These are phyloP conservation scores for Plasmopara muralis DNA, from an alignment of 352 stramenopile species.

Conservation along the genomic window DNA sequence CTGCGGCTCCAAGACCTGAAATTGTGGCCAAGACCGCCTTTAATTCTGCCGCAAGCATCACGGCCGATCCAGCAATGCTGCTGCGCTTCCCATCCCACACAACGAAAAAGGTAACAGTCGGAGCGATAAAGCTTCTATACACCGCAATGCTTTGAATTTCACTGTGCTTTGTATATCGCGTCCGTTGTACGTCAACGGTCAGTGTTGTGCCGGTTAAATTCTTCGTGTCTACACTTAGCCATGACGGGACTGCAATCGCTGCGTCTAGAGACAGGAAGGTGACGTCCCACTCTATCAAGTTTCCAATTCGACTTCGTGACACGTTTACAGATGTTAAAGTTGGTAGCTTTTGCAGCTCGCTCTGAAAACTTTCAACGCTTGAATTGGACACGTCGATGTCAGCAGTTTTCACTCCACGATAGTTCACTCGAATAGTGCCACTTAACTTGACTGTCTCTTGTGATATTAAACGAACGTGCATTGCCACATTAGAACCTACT, in stretches of 20 bases:
- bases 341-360: constrained; percentile 17
- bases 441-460: constrained; percentile 33
- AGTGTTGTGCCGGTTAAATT: constrained; percentile 18
- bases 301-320: constrained; percentile 2
- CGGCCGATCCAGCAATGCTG: constrained; percentile 14
- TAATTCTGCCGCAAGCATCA: constrained; percentile 30
- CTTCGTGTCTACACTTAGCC: constrained; percentile 13
- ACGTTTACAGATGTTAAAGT: constrained; percentile 22
- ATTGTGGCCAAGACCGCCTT: constrained; percentile 26
- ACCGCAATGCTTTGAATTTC: constrained; percentile 38
- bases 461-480: constrained; percentile 27
- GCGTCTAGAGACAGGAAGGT: constrained; percentile 31
- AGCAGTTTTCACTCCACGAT: constrained; percentile 25
- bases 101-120: constrained; percentile 26
- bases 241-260: constrained; percentile 9
- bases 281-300: constrained; percentile 25
- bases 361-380: constrained; percentile 18
- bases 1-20: constrained; percentile 20
- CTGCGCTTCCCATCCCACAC: constrained; percentile 32
- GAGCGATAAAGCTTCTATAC: constrained; percentile 21
- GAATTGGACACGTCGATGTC: constrained; percentile 23
- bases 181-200: constrained; percentile 9
- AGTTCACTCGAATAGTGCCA: constrained; percentile 37
- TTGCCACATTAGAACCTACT: constrained; percentile 26
- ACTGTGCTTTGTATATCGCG: constrained; percentile 18